Conservation (phyloP, 768 basidiomycete genomes). For the Podaxis carcinomalis region DNA sequence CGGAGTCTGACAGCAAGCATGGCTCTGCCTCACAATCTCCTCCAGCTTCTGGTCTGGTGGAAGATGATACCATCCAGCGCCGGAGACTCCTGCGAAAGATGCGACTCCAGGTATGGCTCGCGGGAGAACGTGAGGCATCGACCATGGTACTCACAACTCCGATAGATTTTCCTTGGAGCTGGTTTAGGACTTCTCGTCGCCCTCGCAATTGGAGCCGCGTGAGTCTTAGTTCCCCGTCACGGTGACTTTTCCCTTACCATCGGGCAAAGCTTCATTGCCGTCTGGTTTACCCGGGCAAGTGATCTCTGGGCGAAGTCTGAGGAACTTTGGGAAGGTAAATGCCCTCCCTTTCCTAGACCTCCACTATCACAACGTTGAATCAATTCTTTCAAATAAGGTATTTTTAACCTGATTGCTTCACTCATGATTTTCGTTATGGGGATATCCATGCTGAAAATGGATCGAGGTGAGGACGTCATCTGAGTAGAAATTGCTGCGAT, state of each 20-base stretch:
- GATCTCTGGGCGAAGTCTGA: conserved; percentile 85
- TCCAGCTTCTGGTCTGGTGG: conserved; percentile 16
- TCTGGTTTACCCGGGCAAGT: conserved; percentile 90
- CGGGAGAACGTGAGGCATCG: not conserved
- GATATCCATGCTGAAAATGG: conserved; percentile 92
- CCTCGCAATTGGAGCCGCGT: conserved; percentile 79
- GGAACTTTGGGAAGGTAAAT: conserved; percentile 86
- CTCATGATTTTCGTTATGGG: conserved; percentile 93
- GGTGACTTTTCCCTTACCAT: not conserved
- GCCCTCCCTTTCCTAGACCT: not conserved
- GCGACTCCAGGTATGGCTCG: conserved; percentile 50
- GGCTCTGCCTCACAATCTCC: conserved; percentile 20
- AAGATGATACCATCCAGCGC: conserved; percentile 25
- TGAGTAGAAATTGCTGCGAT: not conserved
- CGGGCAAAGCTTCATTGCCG: conserved; percentile 64
- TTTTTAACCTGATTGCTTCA: conserved; percentile 66
- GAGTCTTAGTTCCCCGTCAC: conserved; percentile 12
- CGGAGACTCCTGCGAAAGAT: conserved; percentile 61
- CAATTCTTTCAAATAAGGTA: conserved; percentile 34
- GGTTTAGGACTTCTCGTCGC: conserved; percentile 73
- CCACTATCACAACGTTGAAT: not conserved
- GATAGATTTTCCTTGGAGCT: conserved; percentile 74
- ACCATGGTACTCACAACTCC: not conserved
- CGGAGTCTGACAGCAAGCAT: conserved; percentile 22
- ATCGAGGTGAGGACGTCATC: conserved; percentile 45